Evolutionary conservation across 2,329 filamentous ascomycete species (phyloP).

Genomic region (Alternaria gaisen): DNA sequence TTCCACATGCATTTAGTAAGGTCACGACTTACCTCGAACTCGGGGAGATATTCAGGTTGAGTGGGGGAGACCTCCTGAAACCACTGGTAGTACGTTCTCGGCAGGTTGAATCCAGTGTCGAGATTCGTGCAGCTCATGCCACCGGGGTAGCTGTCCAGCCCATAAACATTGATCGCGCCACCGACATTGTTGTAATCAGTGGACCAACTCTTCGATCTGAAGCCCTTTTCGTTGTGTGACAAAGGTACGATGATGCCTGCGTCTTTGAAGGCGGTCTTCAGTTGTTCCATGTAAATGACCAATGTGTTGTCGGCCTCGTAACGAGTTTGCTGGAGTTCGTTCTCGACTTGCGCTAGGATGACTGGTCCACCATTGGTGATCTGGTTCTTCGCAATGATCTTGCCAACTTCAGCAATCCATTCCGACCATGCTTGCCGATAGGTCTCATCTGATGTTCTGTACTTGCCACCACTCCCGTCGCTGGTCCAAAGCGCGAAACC

Average conservation of each 20-base stretch:
- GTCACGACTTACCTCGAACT: slow-evolving; percentile 55
- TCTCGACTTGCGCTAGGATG: slow-evolving; percentile 63
- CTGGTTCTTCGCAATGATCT: slow-evolving; percentile 60
- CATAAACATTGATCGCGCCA: slow-evolving; percentile 63
- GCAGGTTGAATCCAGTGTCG: slow-evolving; percentile 59
- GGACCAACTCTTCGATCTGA: slow-evolving; percentile 61
- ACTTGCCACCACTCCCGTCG: slow-evolving; percentile 57
- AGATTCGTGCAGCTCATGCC: slow-evolving; percentile 61
- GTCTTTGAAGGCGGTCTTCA: slow-evolving; percentile 57
- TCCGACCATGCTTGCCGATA: slow-evolving; percentile 59
- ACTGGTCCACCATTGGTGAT: slow-evolving; percentile 62
- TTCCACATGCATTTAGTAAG: background rate
- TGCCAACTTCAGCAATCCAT: slow-evolving; percentile 58
- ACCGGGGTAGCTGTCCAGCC: slow-evolving; percentile 58
- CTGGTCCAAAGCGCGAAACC: slow-evolving; percentile 58
- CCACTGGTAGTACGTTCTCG: slow-evolving; percentile 65
- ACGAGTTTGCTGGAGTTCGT: slow-evolving; percentile 59
- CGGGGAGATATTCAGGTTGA: slow-evolving; percentile 63
- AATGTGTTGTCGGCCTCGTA: slow-evolving; percentile 57
- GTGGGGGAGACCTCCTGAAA: slow-evolving; percentile 65
- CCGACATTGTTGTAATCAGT: slow-evolving; percentile 65
- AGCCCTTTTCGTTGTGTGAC: slow-evolving; percentile 62
- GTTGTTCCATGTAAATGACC: slow-evolving; percentile 63
- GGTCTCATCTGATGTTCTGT: slow-evolving; percentile 55
- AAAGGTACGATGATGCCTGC: slow-evolving; percentile 61